Evolutionary conservation across 2,329 filamentous ascomycete species (phyloP), one percentile per base, ranked within the genome.

Genomic region (Herpomyces periplanetae): DNA sequence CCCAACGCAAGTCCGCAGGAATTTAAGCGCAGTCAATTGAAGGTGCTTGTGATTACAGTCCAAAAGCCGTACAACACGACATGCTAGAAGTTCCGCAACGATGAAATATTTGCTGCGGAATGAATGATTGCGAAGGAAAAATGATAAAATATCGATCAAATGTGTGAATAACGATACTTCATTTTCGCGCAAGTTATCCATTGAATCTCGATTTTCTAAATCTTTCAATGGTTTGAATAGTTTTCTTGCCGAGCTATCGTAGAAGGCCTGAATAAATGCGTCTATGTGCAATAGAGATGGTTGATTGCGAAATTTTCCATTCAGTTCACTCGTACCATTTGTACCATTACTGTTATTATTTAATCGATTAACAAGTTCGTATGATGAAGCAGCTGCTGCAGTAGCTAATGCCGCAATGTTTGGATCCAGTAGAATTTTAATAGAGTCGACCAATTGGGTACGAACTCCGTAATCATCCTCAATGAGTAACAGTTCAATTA

Each of bases 391-490:
- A 26, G 40, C 35, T 34, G 59, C 58, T 2, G 45, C 44, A 16
- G 44, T 43, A 25, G 65, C 60, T 27, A 57, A 46, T 14, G 51
- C 52, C 22, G 47, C 38, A 19, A 48, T 47, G 18, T 48, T 48
- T 34, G 69, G 47, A 27, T 91, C 80, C 13, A 96, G 49, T 5
- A 96, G 46, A 10, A 91, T 64, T 39, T 87, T 88, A 34, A 96
- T 61, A 4, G 75, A 69, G 41, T 96, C 80, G 3, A 73, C 71
- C 31, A 91, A 62, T 36, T 91, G 80, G 11, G 69, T 71, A 39
- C 87, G 88, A 25, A 91, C 71, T 1, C 80, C 80, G 8, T 91
- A 45, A 32, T 96, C 80, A 8, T 66, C 62, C 40, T 96, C 80
- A 2, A 80, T 59, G 17, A 91, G 49, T 2, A 96, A 50, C 16